Evolutionary conservation across 371 early-diverging fungal species (phyloP), one percentile per base, ranked within the genome.

Genomic region (Mucor piriformis): DNA sequence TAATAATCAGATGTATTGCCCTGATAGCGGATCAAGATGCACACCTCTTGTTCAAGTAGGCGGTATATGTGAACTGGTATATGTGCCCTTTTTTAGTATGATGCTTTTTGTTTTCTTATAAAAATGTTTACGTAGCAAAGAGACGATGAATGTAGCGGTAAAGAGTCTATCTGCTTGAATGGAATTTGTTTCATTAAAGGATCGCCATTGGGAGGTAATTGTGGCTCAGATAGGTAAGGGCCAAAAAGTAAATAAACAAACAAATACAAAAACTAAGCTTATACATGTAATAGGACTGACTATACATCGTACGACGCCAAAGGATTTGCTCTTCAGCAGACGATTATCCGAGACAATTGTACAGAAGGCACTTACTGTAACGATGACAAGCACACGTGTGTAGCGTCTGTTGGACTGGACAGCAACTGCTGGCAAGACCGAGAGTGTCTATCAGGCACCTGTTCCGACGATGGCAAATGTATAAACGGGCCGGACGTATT

Each of bases 341-440:
- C 61, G 1, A 66, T 70, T 20, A 59, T 66, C 16, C 67, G 67
- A 32, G 71, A 70, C 27, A 70, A 70, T 49, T 70, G 71, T 42
- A 70, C 71, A 20, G 42, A 50, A 24, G 61, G 50, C 8, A 59
- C 60, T 7, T 70, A 54, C 32, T 70, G 67, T 51, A 42, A 54
- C 38, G 42, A 57, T 8, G 10, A 21, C 8, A 42, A n/a, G 0
- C 54, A 46, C 16, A 21, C 18, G 7, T 70, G 71, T 44, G 38
- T 64, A 24, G 6, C 10, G 8, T 55, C 64, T 3, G 38, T 40
- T 2, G 23, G 54, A 4, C 12, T 60, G 4, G 64, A 64, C 2
- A 21, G 8, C 3, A 16, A 34, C 1, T 70, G 71, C 32, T 48
- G 44, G 49, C 71, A 70, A 56, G 71, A 70, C 38, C 32, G 61